Evolutionary conservation across 2,329 filamentous ascomycete genomes (phyloP), one percentile per base, ranked within the genome.

Genomic region (Ophiostoma sp.): DNA sequence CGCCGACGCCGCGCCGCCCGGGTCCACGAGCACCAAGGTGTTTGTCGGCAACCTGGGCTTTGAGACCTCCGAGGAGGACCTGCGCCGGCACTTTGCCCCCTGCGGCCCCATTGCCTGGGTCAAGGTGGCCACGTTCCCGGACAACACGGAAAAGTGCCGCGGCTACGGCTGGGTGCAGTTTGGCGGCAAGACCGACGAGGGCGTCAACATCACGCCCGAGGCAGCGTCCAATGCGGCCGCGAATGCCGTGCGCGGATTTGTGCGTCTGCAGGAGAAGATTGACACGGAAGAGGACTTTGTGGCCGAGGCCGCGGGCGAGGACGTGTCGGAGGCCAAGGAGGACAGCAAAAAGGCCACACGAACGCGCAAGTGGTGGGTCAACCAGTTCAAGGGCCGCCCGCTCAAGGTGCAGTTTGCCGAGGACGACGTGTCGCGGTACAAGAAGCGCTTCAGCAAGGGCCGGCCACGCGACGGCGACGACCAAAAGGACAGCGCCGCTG

Each of bases 101-200:
- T 98, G 94, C 77, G 95, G 95, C 68, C 84, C 89, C 73, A 87
- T 98, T 72, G 87, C 89, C 69, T 91, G 91, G 81, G 86, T 93
- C 73, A 94, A 96, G 80, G 83, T 98, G 74, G 95, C 95, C 2
- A 97, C 94, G 0, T 99, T 99, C 77, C 92, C 98, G 79, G 96
- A 99, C 79, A 74, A 74, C 41, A 90, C 90, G 27, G 95, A 95
- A 62, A 99, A 98, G 82, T 99, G 95, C 83, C 98, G 98, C 82
- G 96, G 95, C 23, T 99, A 90, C 80, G 95, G 90, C 6, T 99
- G 95, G 94, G 88, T 99, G 72, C 92, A 92, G 72, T 99, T 98
- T 80, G 89, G 90, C 77, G 68, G 69, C 66, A 68, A 69, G 65
- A 68, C 52, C 3, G 67, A 67, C 57, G 60, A 68, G 44, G 69